Percentiles rank a stretch among this genome's conserved stretches.
Conservation (phyloP, 2,329 filamentous ascomycete genomes). For the Colletotrichum chlorophyti region DNA sequence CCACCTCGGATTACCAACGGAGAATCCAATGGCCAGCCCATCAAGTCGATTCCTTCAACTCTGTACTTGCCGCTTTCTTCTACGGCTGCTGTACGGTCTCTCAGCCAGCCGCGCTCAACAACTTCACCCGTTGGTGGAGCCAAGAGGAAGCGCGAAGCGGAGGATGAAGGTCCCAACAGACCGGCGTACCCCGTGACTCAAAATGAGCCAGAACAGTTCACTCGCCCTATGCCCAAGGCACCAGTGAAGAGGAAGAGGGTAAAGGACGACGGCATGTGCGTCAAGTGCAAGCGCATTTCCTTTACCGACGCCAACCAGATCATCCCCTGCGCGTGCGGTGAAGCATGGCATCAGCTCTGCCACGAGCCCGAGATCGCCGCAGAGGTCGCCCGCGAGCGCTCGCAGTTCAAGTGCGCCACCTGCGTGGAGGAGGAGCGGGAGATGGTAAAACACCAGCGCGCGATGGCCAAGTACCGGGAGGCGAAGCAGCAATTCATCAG, state of each 20-base stretch:
- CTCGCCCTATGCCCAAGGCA: slow-evolving; percentile 9
- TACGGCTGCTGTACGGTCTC: background rate
- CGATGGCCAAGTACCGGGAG: slow-evolving; percentile 26
- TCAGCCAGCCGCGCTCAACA: background rate
- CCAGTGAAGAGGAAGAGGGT: slow-evolving; percentile 26
- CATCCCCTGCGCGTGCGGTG: slow-evolving; percentile 33
- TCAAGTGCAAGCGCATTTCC: slow-evolving; percentile 31
- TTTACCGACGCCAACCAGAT: slow-evolving; percentile 31
- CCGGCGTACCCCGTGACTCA: background rate
- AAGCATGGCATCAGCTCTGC: slow-evolving; percentile 35
- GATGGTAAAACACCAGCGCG: slow-evolving; percentile 23
- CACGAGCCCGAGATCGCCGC: slow-evolving; percentile 29
- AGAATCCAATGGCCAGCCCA: slow-evolving; percentile 23
- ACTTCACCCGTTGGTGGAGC: background rate
- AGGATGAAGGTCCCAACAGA: background rate
- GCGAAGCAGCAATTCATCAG: slow-evolving; percentile 27
- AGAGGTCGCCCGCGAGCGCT: slow-evolving; percentile 19
- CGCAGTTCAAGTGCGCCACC: slow-evolving; percentile 29
- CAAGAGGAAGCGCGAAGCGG: slow-evolving; percentile 17
- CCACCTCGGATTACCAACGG: slow-evolving; percentile 6
- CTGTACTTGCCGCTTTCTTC: background rate
- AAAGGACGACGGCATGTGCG: slow-evolving; percentile 30
- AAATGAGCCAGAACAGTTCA: background rate
- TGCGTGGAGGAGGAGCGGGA: slow-evolving; percentile 31
- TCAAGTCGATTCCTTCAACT: slow-evolving; percentile 15